phyloP scores from a whole-genome alignment of 2,329 filamentous ascomycete species.

The Curvularia eragrostidis region DNA sequence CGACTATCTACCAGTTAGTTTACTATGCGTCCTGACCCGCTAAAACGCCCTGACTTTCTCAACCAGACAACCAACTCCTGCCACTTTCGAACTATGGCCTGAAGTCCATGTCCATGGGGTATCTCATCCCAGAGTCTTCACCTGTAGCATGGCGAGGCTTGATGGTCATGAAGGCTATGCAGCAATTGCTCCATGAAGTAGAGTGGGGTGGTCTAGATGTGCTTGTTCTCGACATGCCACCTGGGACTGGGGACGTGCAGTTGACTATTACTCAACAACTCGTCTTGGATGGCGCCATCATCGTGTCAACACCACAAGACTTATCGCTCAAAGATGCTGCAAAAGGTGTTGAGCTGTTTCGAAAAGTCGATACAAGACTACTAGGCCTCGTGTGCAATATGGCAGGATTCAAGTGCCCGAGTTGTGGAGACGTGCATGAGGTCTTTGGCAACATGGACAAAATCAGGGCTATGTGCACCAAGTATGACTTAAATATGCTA shows the following conservation, averaged over 20 bases:
- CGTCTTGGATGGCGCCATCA: conserved; percentile 81
- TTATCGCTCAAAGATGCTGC: conserved; percentile 90
- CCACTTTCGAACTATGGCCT: conserved; percentile 94
- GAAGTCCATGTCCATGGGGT: conserved; percentile 99
- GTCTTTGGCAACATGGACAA: conserved; percentile 67
- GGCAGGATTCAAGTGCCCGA: conserved; percentile 48
- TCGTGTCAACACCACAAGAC: conserved; percentile 93
- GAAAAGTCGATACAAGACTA: conserved; percentile 78
- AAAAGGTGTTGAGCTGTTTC: conserved; percentile 92
- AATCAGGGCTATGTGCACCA: conserved; percentile 77
- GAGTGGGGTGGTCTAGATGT: conserved; percentile 91
- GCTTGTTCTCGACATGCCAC: conserved; percentile 87
- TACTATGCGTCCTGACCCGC: neutral
- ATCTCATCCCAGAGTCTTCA: conserved; percentile 78
- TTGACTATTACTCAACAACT: conserved; percentile 97
- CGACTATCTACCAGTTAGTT: conserved; percentile 72
- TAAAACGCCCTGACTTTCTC: conserved; percentile 13
- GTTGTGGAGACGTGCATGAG: conserved; percentile 58
- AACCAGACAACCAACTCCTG: conserved; percentile 75
- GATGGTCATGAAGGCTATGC: conserved; percentile 97
- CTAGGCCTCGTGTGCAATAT: conserved; percentile 75
- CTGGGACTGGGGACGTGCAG: conserved; percentile 94
- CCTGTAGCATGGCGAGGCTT: conserved; percentile 94
- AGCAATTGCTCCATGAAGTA: conserved; percentile 93
- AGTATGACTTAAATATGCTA: conserved; percentile 78